These are phyloP conservation scores for Tolypocladium album DNA, from an alignment of 2,329 filamentous ascomycete species.

Conservation along the genomic window DNA sequence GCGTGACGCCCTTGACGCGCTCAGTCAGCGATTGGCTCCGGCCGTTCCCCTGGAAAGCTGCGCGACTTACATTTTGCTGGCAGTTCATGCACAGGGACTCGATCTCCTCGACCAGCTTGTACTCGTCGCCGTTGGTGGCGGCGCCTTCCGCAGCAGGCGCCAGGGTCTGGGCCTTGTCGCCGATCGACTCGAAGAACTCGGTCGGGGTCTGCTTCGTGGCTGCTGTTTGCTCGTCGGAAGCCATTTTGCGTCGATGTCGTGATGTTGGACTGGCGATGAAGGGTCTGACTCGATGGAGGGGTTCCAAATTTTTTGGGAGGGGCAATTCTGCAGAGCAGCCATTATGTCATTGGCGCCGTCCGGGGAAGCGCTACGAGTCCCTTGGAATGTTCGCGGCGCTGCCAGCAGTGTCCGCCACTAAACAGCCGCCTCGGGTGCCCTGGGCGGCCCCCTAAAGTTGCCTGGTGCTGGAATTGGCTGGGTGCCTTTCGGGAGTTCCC, in stretches of 20 bases:
- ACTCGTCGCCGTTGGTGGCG: conserved; percentile 31
- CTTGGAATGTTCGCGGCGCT: conserved; percentile 4
- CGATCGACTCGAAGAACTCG: conserved; percentile 53
- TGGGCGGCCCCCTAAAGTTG: not conserved
- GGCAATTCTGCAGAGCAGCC: conserved; percentile 6
- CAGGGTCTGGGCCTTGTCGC: conserved; percentile 47
- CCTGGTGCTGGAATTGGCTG: not conserved
- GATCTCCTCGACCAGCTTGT: conserved; percentile 52
- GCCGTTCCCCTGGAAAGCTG: not conserved
- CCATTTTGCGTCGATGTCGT: conserved; percentile 24
- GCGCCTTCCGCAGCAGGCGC: conserved; percentile 25
- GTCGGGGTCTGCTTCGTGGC: conserved; percentile 25
- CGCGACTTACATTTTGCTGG: conserved; percentile 54
- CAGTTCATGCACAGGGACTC: conserved; percentile 85
- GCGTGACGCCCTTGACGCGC: conserved; percentile 59
- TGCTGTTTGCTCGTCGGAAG: conserved; percentile 25
- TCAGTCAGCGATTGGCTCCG: not conserved
- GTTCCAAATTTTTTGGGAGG: conserved; percentile 10
- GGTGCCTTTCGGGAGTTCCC: too few relatives aligned
- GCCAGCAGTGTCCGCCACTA: not conserved
- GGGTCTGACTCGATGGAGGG: conserved; percentile 7
- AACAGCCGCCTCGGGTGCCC: too few relatives aligned
- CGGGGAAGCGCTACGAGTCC: not conserved
- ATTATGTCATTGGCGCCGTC: conserved; percentile 4
- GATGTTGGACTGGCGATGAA: conserved; percentile 7